Conservation (phyloP, 805 yeast genomes). For the Lipomyces starkeyi region DNA sequence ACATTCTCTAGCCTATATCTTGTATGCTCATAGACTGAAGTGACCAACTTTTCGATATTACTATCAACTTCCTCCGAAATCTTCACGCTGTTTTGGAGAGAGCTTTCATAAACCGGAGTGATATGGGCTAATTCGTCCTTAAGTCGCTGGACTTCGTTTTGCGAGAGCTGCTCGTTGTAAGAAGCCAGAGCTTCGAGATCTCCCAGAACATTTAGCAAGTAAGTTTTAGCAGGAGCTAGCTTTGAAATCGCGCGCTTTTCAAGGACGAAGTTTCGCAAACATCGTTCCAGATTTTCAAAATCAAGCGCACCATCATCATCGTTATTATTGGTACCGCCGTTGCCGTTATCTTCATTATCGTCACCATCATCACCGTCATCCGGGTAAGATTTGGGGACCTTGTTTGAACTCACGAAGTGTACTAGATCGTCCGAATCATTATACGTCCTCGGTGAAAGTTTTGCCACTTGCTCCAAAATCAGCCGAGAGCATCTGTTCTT, state of each 20-base stretch:
- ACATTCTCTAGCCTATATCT: constrained; percentile 58
- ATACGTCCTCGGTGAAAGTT: constrained; percentile 86
- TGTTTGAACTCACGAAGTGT: constrained; percentile 81
- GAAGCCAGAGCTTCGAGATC: constrained; percentile 69
- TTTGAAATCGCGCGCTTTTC: constrained; percentile 90
- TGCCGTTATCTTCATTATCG: constrained; percentile 41
- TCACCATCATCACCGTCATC: constrained; percentile 49
- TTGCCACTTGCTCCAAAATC: constrained; percentile 84
- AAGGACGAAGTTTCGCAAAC: constrained; percentile 81
- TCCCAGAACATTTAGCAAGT: constrained; percentile 66
- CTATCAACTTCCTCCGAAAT: constrained; percentile 65
- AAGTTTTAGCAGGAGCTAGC: constrained; percentile 91
- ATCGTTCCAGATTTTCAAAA: constrained; percentile 83
- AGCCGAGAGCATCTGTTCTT: constrained; percentile 76
- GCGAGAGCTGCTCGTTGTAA: constrained; percentile 64
- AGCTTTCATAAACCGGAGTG: constrained; percentile 66
- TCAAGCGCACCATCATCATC: constrained; percentile 45
- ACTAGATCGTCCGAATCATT: constrained; percentile 90
- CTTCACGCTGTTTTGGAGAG: constrained; percentile 57
- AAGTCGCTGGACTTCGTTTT: constrained; percentile 56
- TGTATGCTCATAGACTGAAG: constrained; percentile 65
- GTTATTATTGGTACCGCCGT: constrained; percentile 30
- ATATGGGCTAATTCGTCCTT: constrained; percentile 59
- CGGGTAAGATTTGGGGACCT: constrained; percentile 50
- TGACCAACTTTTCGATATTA: constrained; percentile 65